A percentile compares a stretch with the other conserved stretches of the same genome.
phyloP scores from a whole-genome alignment of 768 basidiomycete species.

The Mycena chlorophos region DNA sequence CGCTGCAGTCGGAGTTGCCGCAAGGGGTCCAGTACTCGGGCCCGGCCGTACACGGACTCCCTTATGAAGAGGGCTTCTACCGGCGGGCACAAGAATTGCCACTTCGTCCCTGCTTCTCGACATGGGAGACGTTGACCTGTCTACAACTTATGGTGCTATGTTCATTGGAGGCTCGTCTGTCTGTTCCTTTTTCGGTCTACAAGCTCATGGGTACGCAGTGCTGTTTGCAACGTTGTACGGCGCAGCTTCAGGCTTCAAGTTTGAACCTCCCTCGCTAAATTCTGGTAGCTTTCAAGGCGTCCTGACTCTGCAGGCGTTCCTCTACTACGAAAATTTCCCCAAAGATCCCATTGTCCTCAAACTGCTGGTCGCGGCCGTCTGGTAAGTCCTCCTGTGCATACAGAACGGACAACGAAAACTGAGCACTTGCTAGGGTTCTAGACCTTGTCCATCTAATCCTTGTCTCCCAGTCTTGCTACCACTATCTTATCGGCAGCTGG shows the following conservation, averaged over 20 bases:
- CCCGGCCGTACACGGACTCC: not conserved
- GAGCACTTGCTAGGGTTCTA: constrained; percentile 15
- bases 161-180: not conserved
- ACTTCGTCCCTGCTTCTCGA: not conserved
- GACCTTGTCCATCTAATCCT: constrained; percentile 21
- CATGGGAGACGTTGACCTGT: not conserved
- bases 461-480: constrained; percentile 21
- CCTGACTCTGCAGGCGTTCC: not conserved
- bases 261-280: not conserved
- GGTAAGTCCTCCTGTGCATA: not conserved
- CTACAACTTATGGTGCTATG: not conserved
- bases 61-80: constrained; percentile 1
- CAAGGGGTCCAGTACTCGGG: not conserved
- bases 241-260: not conserved
- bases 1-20: no score
- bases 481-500: constrained; percentile 24
- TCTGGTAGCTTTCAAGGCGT: not conserved
- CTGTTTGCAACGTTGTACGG: not conserved
- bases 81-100: not conserved
- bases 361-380: not conserved
- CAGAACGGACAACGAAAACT: no score
- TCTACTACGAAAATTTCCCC: constrained; percentile 1
- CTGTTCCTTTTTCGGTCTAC: not conserved
- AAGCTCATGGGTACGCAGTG: not conserved
- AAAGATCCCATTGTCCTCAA: not conserved